Evolutionary conservation across 192 early-diverging fungal species (phyloP), one percentile per base, ranked within the genome.

Genomic region (Pilaira anomala): DNA sequence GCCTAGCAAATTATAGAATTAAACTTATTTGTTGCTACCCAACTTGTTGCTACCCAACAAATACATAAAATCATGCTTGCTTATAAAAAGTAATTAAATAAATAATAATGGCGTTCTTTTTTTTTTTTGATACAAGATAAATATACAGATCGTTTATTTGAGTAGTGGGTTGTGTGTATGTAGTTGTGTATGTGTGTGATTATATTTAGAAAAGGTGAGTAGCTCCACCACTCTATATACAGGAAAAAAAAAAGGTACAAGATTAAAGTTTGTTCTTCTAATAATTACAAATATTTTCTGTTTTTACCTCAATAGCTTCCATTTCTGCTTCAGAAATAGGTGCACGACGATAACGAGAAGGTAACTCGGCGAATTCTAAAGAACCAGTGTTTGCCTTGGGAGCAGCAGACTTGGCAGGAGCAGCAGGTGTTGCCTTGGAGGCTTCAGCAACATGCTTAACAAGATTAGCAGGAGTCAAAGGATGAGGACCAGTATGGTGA

Each of bases 231-330:
- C 60, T 62, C 60, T 62, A 49, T 33, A 41, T 40, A 41, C 24
- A 14, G 9, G 19, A 58, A 6, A 42, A 18, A 2, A 51, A 24
- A 18, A n/a, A n/a, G n/a, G n/a, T n/a, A n/a, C n/a, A n/a, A n/a
- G n/a, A n/a, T n/a, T n/a, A n/a, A n/a, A n/a, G 22, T 7, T 18
- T 4, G 5, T 7, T 21, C 8, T 1, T 4, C 2, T 21, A 8
- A 60, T 39, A 3, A 16, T 28, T 6, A 25, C 25, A 2, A 46
- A 16, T 45, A 13, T 29, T 18, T 26, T 45, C 3, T 48, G 19
- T 30, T 7, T 30, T 66, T 71, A 82, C 77, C 72, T 82, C 75
- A 39, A 82, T 66, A 48, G 76, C 73, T 42, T 82, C 80, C 57
- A 82, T 82, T 69, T 82, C 75, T 14, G 68, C 68, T 5, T 76